These are phyloP conservation scores for Pythium pectinolyticum DNA, from an alignment of 352 stramenopile species.

Conservation along the genomic window DNA sequence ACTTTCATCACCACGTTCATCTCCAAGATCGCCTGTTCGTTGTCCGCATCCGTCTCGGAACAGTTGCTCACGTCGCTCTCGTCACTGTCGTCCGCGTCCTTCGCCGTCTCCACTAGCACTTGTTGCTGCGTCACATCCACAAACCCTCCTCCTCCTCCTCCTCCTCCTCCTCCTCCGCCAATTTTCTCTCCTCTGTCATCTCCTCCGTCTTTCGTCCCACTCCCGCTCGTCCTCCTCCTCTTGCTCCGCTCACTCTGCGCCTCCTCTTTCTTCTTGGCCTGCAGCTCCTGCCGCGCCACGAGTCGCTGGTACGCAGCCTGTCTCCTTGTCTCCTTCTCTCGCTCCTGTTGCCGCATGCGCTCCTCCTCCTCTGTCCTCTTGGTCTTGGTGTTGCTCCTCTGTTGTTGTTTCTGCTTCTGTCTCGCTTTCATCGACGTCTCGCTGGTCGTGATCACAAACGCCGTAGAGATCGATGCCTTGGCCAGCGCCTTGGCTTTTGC, in stretches of 20 bases:
- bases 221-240: background rate
- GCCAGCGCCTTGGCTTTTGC: conserved; percentile 25
- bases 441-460: conserved; percentile 51
- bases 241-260: conserved; percentile 8
- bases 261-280: conserved; percentile 44
- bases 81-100: conserved; percentile 44
- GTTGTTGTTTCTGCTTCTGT: conserved; percentile 31
- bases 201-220: background rate
- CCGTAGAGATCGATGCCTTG: conserved; percentile 11
- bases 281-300: conserved; percentile 52
- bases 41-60: conserved; percentile 54
- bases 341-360: conserved; percentile 30
- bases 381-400: too few relatives aligned
- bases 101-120: background rate
- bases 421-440: conserved; percentile 30
- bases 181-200: background rate
- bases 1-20: conserved; percentile 33
- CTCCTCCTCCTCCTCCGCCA: background rate
- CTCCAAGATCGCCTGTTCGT: conserved; percentile 55
- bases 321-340: conserved; percentile 47
- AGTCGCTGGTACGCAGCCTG: conserved; percentile 63
- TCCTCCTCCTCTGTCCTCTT: conserved; percentile 32
- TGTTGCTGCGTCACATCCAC: background rate
- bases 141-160: background rate
- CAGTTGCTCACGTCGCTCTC: conserved; percentile 72